Percentiles rank a stretch among this genome's conserved stretches.
Conservation (phyloP, 306 rosid species). For the Trifolium repens region DNA sequence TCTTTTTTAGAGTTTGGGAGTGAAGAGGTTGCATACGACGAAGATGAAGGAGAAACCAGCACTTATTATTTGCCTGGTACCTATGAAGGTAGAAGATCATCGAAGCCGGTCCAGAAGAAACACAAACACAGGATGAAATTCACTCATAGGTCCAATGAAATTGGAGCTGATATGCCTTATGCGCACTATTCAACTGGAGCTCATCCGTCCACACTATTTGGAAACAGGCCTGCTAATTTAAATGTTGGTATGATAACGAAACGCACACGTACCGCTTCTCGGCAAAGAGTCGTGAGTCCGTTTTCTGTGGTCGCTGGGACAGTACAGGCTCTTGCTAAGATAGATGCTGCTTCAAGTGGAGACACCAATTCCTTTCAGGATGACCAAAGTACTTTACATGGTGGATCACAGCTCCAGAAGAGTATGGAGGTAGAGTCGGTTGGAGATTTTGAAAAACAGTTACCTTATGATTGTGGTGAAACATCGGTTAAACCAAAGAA, state of each 20-base stretch:
- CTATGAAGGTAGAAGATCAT: conserved; percentile 65
- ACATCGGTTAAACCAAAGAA: conserved; percentile 89
- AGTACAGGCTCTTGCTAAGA: conserved; percentile 68
- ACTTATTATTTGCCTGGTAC: conserved; percentile 63
- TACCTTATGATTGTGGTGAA: conserved; percentile 84
- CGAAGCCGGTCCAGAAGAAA: conserved; percentile 65
- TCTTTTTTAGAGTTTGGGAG: conserved; percentile 54
- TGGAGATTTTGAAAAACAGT: conserved; percentile 79
- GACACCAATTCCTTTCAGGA: conserved; percentile 98
- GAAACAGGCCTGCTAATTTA: conserved; percentile 79
- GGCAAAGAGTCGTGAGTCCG: conserved; percentile 92
- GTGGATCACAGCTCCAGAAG: conserved; percentile 80
- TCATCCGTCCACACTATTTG: conserved; percentile 63
- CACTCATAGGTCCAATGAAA: conserved; percentile 62
- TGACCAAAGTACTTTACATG: conserved; percentile 85
- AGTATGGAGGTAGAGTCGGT: conserved; percentile 92
- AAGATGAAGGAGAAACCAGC: conserved; percentile 84
- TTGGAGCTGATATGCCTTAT: conserved; percentile 71
- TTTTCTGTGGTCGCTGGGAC: conserved; percentile 62
- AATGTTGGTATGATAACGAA: conserved; percentile 80
- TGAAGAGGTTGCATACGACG: conserved; percentile 72
- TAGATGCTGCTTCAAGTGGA: conserved; percentile 99
- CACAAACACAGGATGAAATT: conserved; percentile 55
- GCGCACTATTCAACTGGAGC: conserved; percentile 60
- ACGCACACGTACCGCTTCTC: conserved; percentile 86